Evolutionary conservation across 768 basidiomycete genomes (phyloP), one percentile per base, ranked within the genome.

Genomic region (Auricularia sp.): DNA sequence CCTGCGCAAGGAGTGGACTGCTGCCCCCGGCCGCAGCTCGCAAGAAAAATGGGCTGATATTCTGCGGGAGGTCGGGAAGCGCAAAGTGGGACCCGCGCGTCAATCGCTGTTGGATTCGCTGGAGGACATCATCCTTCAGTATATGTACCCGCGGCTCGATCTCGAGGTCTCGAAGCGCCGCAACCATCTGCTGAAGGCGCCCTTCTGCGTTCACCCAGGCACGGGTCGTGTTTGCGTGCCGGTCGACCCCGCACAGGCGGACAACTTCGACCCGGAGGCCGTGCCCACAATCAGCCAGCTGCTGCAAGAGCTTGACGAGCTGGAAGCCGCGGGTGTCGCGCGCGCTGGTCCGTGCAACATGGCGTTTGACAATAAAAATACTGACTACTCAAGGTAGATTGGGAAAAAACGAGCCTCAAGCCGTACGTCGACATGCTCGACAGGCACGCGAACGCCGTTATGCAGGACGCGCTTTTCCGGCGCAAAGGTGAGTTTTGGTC

Each of bases 221-320:
- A 99, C 97, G 2, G 97, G 96, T 1, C 85, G 93, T 36, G 85
- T 99, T 8, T 99, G 96, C 72, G 91, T 99, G 2, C 97, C 96
- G 1, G 80, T 98, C 18, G 89, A 96, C 71, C 88, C 93, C 3
- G 76, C 76, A 39, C 73, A 76, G 36, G 83, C 98, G 36, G 85
- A 92, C 63, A 78, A 82, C 1, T 99, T 98, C 71, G 85, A 96
- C 71, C 97, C 95, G 0, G 84, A 82, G 62, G 72, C 70, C 1
- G 96, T 98, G 3, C 97, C 97, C 0, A 98, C 93, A 0, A 87
- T 96, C 6, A 81, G 81, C 3, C 87, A 91, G 71, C 79, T 98
- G n/a, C 74, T 98, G 29, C 74, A 77, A 51, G 93, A 99, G 74
- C 77, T 98, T 60, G 87, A 95, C 68, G 72, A 71, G 18, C 66